These are phyloP conservation scores for Pseudogymnoascus pannorum DNA, from an alignment of 2,329 filamentous ascomycete genomes.

Conservation along the genomic window DNA sequence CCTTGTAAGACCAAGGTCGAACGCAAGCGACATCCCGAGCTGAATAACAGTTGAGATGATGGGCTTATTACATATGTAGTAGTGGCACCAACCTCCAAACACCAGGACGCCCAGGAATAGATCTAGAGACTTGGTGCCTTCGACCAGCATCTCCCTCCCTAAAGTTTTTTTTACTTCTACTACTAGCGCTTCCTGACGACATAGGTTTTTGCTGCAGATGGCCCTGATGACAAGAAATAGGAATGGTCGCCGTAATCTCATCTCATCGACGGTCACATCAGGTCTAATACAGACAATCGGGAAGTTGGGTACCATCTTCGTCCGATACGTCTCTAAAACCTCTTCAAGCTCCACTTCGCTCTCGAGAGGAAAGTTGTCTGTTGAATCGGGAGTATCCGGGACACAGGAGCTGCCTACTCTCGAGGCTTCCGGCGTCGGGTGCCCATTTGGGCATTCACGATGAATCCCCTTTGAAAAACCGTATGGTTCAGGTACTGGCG, in stretches of 20 bases:
- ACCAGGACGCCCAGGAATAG: background rate
- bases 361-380: background rate
- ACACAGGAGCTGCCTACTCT: background rate
- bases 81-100: background rate
- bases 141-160: background rate
- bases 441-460: background rate
- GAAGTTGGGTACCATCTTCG: slow-evolving; percentile 12
- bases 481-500: background rate
- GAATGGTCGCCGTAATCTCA: background rate
- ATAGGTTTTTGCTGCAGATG: background rate
- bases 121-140: background rate
- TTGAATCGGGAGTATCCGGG: background rate
- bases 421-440: background rate
- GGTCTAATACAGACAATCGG: slow-evolving; percentile 11
- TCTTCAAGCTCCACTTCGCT: slow-evolving; percentile 10
- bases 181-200: background rate
- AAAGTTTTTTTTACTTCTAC: background rate
- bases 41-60: slow-evolving; percentile 4
- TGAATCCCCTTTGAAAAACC: background rate
- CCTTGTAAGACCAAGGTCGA: background rate
- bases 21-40: background rate
- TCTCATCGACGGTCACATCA: background rate
- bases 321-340: slow-evolving; percentile 10
- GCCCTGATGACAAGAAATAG: background rate
- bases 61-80: background rate